Evolutionary conservation across 805 yeast genomes (phyloP), one percentile per base, ranked within the genome.

Genomic region (Lipomyces japonicus): DNA sequence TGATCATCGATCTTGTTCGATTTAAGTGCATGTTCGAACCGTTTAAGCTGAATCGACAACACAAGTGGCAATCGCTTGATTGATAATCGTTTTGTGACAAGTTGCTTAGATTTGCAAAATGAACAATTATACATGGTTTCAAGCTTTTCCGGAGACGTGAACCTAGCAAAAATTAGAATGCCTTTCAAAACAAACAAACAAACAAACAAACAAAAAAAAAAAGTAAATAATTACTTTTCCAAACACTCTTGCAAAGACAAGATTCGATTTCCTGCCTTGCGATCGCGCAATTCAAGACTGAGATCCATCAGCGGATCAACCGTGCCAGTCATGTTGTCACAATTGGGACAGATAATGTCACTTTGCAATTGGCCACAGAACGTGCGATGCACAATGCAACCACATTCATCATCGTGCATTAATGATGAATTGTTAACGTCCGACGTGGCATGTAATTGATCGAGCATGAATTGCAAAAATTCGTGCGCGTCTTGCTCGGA

Each of bases 401-500:
- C 67, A 68, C 98, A 93, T 22, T 39, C 28, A 30, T 42, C 53
- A 19, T 38, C 39, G 6, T 30, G 42, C 18, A 31, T 24, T 23
- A 35, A 23, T n/a, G 48, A 7, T 4, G 39, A 22, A 23, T 39
- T n/a, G n/a, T 31, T 30, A 12, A 43, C 39, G 38, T 57, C 53
- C 3, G 58, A 42, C 7, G 61, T 42, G 39, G 60, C 47, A 67
- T 93, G 98, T 49, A 93, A 68, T 67, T 89, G 95, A 67, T 91
- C 86, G 34, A 91, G 73, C 25, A 91, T 63, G 65, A 91, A 90
- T 65, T 93, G 97, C 84, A 95, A 84, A 68, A 91, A 93, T 68
- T 93, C 99, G 68, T 93, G 99, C 0, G 98, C 97, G 66, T 93
- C 99, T 68, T 93, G 99, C 68, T 93, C 97, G 31, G 93, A 84